Percentiles rank a stretch among this genome's conserved stretches.
These are phyloP conservation scores for Discostella stelligeroides DNA, from an alignment of 108 stramenopile genomes.

Conservation along the genomic window DNA sequence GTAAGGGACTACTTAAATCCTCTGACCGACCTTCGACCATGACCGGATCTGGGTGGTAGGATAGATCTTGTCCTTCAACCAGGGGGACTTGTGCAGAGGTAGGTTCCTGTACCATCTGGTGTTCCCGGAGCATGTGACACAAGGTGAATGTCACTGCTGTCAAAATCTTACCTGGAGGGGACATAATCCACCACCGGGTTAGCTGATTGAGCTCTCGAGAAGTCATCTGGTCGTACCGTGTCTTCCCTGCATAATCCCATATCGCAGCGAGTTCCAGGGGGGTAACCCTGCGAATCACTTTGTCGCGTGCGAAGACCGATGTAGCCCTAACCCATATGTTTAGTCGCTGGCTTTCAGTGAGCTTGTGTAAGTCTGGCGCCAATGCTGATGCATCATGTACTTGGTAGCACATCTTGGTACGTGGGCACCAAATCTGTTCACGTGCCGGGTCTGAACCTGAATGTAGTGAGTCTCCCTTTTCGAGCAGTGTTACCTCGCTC, in stretches of 20 bases:
- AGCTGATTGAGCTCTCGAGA: background rate
- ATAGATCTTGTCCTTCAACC: no score
- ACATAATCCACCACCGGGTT: background rate
- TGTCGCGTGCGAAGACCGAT: background rate
- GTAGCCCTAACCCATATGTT: slow-evolving; percentile 6
- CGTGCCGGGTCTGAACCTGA: background rate
- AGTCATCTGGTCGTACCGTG: background rate
- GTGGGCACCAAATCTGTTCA: background rate
- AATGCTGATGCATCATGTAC: background rate
- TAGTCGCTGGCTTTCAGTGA: background rate
- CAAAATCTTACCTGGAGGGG: background rate
- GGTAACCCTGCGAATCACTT: background rate
- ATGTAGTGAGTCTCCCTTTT: no score
- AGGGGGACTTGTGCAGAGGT: no score
- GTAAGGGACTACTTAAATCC: no score
- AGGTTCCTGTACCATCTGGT: no score
- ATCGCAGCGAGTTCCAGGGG: background rate
- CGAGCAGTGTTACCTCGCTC: no score
- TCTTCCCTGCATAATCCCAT: slow-evolving; percentile 20
- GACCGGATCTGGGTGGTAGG: no score
- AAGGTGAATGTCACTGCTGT: no score
- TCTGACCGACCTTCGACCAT: no score
- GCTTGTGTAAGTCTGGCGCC: background rate
- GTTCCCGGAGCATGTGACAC: no score
- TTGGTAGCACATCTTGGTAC: background rate